phyloP scores from a whole-genome alignment of 257 asterid genomes.

The Ligustrum vulgare region DNA sequence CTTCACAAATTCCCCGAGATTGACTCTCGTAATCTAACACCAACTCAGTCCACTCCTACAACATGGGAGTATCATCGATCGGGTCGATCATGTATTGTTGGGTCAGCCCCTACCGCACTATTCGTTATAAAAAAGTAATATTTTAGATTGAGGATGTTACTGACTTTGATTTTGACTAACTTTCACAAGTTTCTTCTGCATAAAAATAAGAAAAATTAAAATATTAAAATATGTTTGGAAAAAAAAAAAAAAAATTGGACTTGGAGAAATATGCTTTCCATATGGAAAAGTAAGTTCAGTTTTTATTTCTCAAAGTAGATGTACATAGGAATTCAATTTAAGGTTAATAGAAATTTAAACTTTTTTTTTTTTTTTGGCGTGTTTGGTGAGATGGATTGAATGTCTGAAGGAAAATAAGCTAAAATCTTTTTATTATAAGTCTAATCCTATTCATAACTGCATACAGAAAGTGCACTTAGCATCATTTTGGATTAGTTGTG shows the following conservation, averaged over 20 bases:
- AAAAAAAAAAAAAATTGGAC: neutral
- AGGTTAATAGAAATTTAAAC: constrained; percentile 5
- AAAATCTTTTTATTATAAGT: neutral
- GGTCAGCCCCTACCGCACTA: neutral
- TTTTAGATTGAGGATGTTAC: neutral
- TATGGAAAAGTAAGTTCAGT: neutral
- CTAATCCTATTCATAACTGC: neutral
- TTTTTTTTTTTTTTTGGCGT: constrained; percentile 6
- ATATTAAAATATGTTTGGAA: neutral
- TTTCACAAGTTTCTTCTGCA: neutral
- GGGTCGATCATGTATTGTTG: neutral
- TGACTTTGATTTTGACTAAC: neutral
- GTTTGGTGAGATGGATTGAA: neutral
- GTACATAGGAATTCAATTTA: neutral
- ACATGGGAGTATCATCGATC: neutral
- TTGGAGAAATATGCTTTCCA: neutral
- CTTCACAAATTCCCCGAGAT: neutral
- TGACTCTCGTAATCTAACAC: neutral
- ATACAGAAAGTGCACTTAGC: neutral
- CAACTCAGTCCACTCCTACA: constrained; percentile 6
- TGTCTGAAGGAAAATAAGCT: neutral
- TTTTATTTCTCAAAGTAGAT: neutral
- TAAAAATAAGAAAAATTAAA: neutral
- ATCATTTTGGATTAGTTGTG: constrained; percentile 2
- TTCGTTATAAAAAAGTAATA: neutral